Evolutionary conservation across 129 eudicot genomes (phyloP), one percentile per base, ranked within the genome.

Genomic region (Helichrysum umbraculigerum): DNA sequence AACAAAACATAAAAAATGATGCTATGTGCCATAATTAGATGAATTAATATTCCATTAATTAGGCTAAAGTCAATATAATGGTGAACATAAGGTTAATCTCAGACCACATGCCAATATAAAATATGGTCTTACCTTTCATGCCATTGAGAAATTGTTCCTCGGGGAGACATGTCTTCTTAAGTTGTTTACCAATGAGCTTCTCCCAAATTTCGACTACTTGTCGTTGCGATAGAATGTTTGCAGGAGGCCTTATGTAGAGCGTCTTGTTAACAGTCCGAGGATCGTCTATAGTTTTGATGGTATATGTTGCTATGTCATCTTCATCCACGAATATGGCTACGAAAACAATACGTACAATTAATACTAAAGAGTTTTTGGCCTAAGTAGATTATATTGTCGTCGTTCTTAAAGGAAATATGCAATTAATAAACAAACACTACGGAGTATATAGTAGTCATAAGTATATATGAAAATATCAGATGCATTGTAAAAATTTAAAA

Each of bases 291-390:
- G 85, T 81, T 80, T 51, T 87, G 66, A 87, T 81, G 14, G 84
- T 76, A 69, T 84, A 87, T 39, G 82, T 60, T 4, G 91, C 86
- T 37, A 84, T 73, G 39, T 84, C 88, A 29, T 84, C 91, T 81
- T 87, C 91, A n/a, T 81, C 88, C 8, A 84, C 82, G 52, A 67
- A 87, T 19, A 87, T 75, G 9, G 75, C 91, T 84, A 52, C 75
- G 78, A 60, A 66, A 42, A 63, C 66, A 39, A 25, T 25, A 25
- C 1, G 28, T 25, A 25, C 28, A 25, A 25, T 25, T 25, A 25
- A 25, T 25, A 25, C 28, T 25, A 25, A 25, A 25, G 28, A 25
- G 28, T 25, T 25, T 25, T 25, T 25, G 28, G 28, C 28, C 28
- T 25, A 25, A 0, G 28, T 25, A 25, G n/a, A n/a, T n/a, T 25